Evolutionary conservation across 106 monocot species (phyloP).

Genomic region (Platanthera guangdongensis): DNA sequence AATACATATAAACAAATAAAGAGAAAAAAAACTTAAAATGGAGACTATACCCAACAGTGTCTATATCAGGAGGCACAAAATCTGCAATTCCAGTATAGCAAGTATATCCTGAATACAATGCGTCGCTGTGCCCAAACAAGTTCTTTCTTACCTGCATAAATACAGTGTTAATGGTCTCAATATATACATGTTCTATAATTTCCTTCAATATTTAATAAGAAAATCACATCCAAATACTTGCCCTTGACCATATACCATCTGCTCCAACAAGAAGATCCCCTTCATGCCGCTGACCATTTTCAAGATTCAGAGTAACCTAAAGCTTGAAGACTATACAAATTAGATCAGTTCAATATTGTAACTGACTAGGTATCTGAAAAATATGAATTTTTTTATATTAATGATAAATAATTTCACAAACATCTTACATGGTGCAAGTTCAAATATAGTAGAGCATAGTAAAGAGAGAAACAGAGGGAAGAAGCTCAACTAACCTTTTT

Average conservation of each 20-base stretch:
- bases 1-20: neutral
- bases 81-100: slow-evolving; percentile 99
- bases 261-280: slow-evolving; percentile 97
- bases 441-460: neutral
- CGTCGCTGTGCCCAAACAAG: slow-evolving; percentile 70
- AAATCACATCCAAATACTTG: slow-evolving; percentile 17
- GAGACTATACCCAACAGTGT: slow-evolving; percentile 74
- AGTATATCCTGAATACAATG: slow-evolving; percentile 87
- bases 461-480: neutral
- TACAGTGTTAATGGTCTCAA: neutral
- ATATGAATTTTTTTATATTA: neutral
- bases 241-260: slow-evolving; percentile 94
- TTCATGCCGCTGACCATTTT: slow-evolving; percentile 70
- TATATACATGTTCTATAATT: neutral
- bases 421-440: neutral
- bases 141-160: slow-evolving; percentile 56
- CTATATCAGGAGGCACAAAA: slow-evolving; percentile 96
- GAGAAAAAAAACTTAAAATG: neutral
- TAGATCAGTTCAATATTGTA: neutral
- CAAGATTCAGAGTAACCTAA: slow-evolving; percentile 84
- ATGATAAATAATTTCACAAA: neutral
- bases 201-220: neutral
- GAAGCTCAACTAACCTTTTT: slow-evolving; percentile 43
- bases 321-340: slow-evolving; percentile 5
- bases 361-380: neutral